These are phyloP conservation scores for Paecilomyces variotii DNA, from an alignment of 2,329 filamentous ascomycete species.

Conservation along the genomic window DNA sequence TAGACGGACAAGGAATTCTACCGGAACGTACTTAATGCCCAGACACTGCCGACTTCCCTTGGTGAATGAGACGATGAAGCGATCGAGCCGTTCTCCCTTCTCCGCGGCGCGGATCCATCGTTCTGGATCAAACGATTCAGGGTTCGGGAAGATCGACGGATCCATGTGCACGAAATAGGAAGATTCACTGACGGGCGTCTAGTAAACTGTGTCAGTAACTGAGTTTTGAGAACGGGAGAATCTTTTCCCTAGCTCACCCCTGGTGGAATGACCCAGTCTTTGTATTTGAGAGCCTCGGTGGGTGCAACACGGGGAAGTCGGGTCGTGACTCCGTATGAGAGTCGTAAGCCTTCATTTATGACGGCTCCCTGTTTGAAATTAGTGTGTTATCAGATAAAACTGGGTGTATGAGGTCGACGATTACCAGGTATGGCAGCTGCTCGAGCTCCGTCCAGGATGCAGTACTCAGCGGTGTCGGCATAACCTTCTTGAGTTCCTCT, in stretches of 20 bases:
- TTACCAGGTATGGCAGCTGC: slow-evolving; percentile 33
- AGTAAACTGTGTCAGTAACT: not conserved
- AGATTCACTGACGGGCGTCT: slow-evolving; percentile 32
- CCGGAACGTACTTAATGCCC: slow-evolving; percentile 32
- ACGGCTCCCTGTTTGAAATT: slow-evolving; percentile 14
- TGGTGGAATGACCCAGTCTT: slow-evolving; percentile 24
- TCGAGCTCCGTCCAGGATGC: slow-evolving; percentile 27
- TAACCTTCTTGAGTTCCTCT: slow-evolving; percentile 18
- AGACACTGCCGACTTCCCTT: slow-evolving; percentile 39
- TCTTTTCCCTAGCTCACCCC: slow-evolving; percentile 13
- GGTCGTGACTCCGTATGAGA: slow-evolving; percentile 21
- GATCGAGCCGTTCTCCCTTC: slow-evolving; percentile 24
- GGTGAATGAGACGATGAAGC: slow-evolving; percentile 31
- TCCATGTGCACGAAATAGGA: slow-evolving; percentile 28
- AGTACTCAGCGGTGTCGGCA: slow-evolving; percentile 16
- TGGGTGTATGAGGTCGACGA: not conserved
- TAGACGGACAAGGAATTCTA: not conserved
- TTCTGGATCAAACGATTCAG: slow-evolving; percentile 28
- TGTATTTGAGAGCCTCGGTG: slow-evolving; percentile 19
- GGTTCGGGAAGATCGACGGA: slow-evolving; percentile 28
- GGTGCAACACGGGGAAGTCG: slow-evolving; percentile 24
- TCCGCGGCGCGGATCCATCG: slow-evolving; percentile 27
- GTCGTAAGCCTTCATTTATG: slow-evolving; percentile 27
- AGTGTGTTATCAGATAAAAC: not conserved
- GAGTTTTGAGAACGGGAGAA: not conserved